These are phyloP conservation scores for Yamadazyma atmosphaerica DNA, from an alignment of 1,139 yeast species.

Conservation along the genomic window DNA sequence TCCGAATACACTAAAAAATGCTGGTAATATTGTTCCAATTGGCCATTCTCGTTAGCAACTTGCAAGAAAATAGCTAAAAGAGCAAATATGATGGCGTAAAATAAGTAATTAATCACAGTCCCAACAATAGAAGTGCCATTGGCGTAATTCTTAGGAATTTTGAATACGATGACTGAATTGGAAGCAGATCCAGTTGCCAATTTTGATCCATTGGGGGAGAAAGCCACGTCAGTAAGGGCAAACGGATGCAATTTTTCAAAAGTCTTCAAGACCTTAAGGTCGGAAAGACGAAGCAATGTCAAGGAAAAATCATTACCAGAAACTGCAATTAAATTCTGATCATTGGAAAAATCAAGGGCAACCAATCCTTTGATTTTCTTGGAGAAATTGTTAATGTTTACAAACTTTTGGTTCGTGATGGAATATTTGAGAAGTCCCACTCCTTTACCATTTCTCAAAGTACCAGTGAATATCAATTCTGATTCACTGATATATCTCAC, in stretches of 20 bases:
- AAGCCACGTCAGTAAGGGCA: slow-evolving; percentile 74
- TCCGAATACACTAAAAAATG: slow-evolving; percentile 19
- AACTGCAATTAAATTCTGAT: slow-evolving; percentile 57
- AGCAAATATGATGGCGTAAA: slow-evolving; percentile 47
- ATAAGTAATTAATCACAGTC: slow-evolving; percentile 36
- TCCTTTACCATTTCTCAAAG: slow-evolving; percentile 40
- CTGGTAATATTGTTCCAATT: slow-evolving; percentile 25
- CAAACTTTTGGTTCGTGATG: slow-evolving; percentile 40
- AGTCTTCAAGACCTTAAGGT: slow-evolving; percentile 49
- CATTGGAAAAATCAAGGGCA: slow-evolving; percentile 55
- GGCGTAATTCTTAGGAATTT: slow-evolving; percentile 55
- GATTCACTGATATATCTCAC: slow-evolving; percentile 57
- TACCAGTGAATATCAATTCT: slow-evolving; percentile 57
- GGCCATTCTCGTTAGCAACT: slow-evolving; percentile 37
- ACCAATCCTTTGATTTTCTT: slow-evolving; percentile 65
- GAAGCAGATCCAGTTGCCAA: slow-evolving; percentile 84
- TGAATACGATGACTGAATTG: slow-evolving; percentile 64
- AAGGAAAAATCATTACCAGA: slow-evolving; percentile 80
- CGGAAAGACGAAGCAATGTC: slow-evolving; percentile 50
- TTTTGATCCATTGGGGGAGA: slow-evolving; percentile 66
- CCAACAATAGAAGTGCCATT: slow-evolving; percentile 46
- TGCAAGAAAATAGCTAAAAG: slow-evolving; percentile 49
- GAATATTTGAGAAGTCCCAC: slow-evolving; percentile 46
- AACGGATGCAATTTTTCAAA: slow-evolving; percentile 69
- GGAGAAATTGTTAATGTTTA: slow-evolving; percentile 45